Evolutionary conservation across 2,329 filamentous ascomycete species (phyloP), one percentile per base, ranked within the genome.

Genomic region (Aureobasidium leucospermi): DNA sequence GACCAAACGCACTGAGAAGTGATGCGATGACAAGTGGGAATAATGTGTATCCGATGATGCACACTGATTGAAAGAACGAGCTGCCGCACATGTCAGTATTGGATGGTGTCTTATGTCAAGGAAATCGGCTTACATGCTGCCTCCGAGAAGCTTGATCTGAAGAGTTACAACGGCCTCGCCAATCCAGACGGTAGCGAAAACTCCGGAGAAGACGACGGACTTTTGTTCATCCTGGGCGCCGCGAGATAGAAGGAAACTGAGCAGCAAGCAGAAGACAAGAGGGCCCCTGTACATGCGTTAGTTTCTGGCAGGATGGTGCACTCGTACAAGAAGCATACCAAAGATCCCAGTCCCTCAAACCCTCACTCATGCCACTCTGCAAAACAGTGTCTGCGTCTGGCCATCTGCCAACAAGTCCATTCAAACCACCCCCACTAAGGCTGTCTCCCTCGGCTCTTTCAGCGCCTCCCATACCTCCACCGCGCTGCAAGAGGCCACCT

Each of bases 21-120:
- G 93, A 86, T 7, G 95, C 95, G 66, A 99, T 89, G 67, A 97
- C 94, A 57, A 99, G 84, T 1, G 94, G 94, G 76, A 99, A 99
- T 59, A 99, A 84, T 1, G 94, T 99, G 75, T 99, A 99, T 47
- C 94, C 94, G 71, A 99, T 99, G 68, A 99, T 95, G 74, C 92
- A 97, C 66, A 99, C 84, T 60, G 91, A 96, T 75, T 99, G 94
- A 70, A 96, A 94, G 74, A 99, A 99, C 16, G 94, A 96, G 69
- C 93, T 97, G 71, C 53, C 31, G 23, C 16, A 34, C 5, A 19
- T 55, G 72, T 75, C 64, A 74, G 62, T 39, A 31, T 29, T 16
- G 16, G n/a, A 23, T 13, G 6, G 10, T n/a, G 5, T 9, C 23
- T 31, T 2, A 15, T 8, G 36, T 6, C 19, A n/a, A 47, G 36